These are phyloP conservation scores for Polygonum aviculare DNA, from an alignment of 148 eudicot species.

Conservation along the genomic window DNA sequence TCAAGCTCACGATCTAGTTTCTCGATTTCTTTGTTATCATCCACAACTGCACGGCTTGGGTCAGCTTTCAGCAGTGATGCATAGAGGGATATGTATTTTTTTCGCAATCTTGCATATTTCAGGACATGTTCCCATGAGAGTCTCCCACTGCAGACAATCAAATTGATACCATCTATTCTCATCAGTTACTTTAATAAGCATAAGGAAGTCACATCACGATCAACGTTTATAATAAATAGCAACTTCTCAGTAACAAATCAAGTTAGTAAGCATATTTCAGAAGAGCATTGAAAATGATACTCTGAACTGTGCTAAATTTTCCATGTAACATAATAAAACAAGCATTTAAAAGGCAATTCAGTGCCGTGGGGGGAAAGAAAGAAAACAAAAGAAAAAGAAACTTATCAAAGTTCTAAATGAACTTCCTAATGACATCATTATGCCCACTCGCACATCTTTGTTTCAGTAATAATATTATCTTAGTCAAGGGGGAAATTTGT, in stretches of 20 bases:
- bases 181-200: not conserved
- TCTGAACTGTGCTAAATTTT: not conserved
- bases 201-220: not conserved
- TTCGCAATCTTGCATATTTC: conserved; percentile 69
- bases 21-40: conserved; percentile 71
- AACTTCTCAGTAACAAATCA: not conserved
- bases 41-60: conserved; percentile 45
- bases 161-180: not conserved
- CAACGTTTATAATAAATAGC: not conserved
- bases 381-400: not conserved
- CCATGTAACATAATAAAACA: not conserved
- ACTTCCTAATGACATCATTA: not conserved
- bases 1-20: conserved; percentile 86
- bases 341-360: not conserved
- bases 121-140: conserved; percentile 91
- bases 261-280: not conserved
- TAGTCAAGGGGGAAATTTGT: not conserved
- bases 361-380: not conserved
- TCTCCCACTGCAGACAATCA: conserved; percentile 58
- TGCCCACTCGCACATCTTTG: not conserved
- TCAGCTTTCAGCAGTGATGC: conserved; percentile 81
- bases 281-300: not conserved
- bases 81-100: conserved; percentile 80
- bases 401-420: not conserved
- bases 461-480: not conserved